Percentiles rank a stretch among this genome's conserved stretches.
Conservation (phyloP, 225 moss, liverwort and hornwort species). For the Polytrichum formosum region DNA sequence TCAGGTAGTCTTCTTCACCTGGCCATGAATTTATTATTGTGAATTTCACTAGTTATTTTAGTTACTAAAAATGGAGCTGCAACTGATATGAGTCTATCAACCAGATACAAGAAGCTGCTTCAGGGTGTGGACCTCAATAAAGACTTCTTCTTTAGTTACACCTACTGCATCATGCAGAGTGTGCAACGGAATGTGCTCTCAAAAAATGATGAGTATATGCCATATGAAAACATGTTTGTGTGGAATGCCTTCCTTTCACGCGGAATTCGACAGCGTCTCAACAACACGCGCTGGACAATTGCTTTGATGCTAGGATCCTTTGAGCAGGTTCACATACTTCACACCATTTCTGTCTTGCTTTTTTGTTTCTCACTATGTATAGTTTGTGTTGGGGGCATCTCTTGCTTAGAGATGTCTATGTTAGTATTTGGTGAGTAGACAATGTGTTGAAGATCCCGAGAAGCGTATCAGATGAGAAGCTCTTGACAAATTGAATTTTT, state of each 20-base stretch:
- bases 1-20: conserved; percentile 44
- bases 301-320: conserved; percentile 87
- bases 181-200: conserved; percentile 79
- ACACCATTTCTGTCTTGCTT: neutral
- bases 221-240: conserved; percentile 91
- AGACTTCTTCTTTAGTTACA: conserved; percentile 96
- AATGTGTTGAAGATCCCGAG: conserved; percentile 3
- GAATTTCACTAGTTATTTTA: neutral
- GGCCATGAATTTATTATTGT: neutral
- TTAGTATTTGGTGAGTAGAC: neutral
- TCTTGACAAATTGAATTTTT: too few species aligned
- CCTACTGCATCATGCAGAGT: conserved; percentile 87
- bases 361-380: neutral
- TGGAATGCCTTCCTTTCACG: conserved; percentile 90
- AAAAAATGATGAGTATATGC: conserved; percentile 54
- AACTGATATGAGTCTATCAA: conserved; percentile 3
- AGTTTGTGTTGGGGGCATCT: neutral
- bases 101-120: conserved; percentile 86
- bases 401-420: neutral
- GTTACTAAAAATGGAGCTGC: neutral
- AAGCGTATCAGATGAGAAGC: neutral
- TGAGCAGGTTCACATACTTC: conserved; percentile 54
- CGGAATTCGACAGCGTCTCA: conserved; percentile 71
- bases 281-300: conserved; percentile 75
- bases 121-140: conserved; percentile 87